phyloP scores from a whole-genome alignment of 805 yeast genomes.

The Metschnikowia koreensis region DNA sequence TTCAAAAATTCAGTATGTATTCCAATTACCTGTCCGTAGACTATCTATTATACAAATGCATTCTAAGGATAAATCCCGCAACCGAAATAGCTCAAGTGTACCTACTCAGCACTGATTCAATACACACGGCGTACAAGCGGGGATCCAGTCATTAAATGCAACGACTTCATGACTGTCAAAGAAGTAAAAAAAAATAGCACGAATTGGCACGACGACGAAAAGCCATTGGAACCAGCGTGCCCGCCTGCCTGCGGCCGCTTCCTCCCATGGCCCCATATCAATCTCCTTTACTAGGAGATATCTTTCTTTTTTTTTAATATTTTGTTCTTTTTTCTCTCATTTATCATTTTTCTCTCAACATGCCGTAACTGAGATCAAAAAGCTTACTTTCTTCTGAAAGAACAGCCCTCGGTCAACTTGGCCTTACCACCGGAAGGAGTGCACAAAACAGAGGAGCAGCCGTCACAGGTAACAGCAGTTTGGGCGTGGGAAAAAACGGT shows the following conservation, averaged over 20 bases:
- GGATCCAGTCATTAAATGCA: conserved; percentile 19
- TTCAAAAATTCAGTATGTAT: background rate
- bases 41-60: conserved; percentile 21
- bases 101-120: conserved; percentile 21
- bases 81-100: conserved; percentile 1
- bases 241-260: background rate
- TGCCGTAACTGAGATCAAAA: background rate
- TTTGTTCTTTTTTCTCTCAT: background rate
- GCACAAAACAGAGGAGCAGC: conserved; percentile 97
- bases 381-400: conserved; percentile 96
- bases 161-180: conserved; percentile 9
- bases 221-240: background rate
- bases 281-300: no score
- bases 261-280: background rate
- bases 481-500: conserved; percentile 99
- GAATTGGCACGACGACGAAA: conserved; percentile 1
- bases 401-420: conserved; percentile 98
- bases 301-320: background rate
- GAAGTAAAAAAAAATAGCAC: conserved; percentile 6
- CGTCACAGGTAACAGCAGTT: conserved; percentile 99
- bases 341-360: background rate
- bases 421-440: conserved; percentile 99
- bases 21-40: conserved; percentile 11
- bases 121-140: conserved; percentile 4
- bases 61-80: conserved; percentile 13